Evolutionary conservation across 495 filamentous ascomycete species (phyloP).

Genomic region (Pseudoneurospora amorphoporcata): DNA sequence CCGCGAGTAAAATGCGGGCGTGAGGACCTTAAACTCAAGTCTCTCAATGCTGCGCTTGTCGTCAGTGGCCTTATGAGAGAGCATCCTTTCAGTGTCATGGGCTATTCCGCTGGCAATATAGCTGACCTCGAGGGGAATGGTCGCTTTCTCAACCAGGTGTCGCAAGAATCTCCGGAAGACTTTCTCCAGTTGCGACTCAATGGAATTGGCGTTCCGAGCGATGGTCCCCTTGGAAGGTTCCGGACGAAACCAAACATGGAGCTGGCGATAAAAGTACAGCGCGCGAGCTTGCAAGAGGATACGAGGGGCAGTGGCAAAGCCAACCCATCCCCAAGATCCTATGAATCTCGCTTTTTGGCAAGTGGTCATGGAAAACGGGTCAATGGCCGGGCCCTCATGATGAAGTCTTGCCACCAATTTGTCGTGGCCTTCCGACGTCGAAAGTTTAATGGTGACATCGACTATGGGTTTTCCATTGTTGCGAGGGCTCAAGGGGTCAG

Average conservation of each 20-base stretch:
- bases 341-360: slow-evolving; percentile 39
- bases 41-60: slow-evolving; percentile 8
- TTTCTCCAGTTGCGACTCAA: slow-evolving; percentile 38
- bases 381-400: slow-evolving; percentile 35
- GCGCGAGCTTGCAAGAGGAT: slow-evolving; percentile 46
- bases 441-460: slow-evolving; percentile 46
- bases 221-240: slow-evolving; percentile 44
- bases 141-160: slow-evolving; percentile 31
- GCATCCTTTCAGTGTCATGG: slow-evolving; percentile 24
- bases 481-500: slow-evolving; percentile 40
- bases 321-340: slow-evolving; percentile 49
- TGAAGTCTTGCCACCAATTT: slow-evolving; percentile 47
- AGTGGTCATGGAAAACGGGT: slow-evolving; percentile 34
- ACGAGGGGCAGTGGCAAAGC: slow-evolving; percentile 50
- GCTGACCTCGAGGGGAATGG: slow-evolving; percentile 30
- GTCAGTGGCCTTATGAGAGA: slow-evolving; percentile 16
- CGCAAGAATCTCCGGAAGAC: slow-evolving; percentile 43
- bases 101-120: slow-evolving; percentile 42
- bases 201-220: slow-evolving; percentile 32
- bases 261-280: slow-evolving; percentile 41
- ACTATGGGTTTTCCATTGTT: slow-evolving; percentile 29
- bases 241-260: slow-evolving; percentile 49
- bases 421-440: slow-evolving; percentile 41
- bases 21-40: slow-evolving; percentile 43
- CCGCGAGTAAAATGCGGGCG: slow-evolving; percentile 50